Evolutionary conservation across 345 rosid genomes (phyloP).

Genomic region (Erysimum cheiranthoides): DNA sequence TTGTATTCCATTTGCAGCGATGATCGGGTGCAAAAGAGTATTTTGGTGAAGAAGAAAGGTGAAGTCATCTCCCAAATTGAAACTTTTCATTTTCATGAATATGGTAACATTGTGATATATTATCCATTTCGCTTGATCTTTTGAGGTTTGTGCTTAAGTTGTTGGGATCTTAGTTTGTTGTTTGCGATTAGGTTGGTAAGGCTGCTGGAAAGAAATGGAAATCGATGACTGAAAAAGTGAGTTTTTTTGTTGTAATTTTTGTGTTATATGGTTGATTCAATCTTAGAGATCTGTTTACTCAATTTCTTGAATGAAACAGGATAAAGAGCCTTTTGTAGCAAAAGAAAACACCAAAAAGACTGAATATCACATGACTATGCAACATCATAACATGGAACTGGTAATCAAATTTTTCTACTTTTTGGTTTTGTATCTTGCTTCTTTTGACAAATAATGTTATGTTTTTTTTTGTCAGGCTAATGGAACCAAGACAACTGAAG

Average conservation of each 20-base stretch:
- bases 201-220: slow-evolving; percentile 88
- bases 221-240: slow-evolving; percentile 62
- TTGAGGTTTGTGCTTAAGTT: too few species aligned
- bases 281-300: background rate
- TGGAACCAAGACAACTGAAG: slow-evolving; percentile 53
- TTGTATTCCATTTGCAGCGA: slow-evolving; percentile 7
- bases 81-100: slow-evolving; percentile 12
- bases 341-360: slow-evolving; percentile 64
- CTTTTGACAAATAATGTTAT: background rate
- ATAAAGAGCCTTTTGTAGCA: slow-evolving; percentile 65
- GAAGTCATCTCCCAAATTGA: slow-evolving; percentile 7
- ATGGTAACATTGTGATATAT: background rate
- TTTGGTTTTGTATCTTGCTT: background rate
- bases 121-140: slow-evolving; percentile 3
- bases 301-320: slow-evolving; percentile 45
- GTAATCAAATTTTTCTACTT: slow-evolving; percentile 36
- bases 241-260: slow-evolving; percentile 22
- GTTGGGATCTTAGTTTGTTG: slow-evolving; percentile 7
- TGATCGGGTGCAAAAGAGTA: slow-evolving; percentile 6
- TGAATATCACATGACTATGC: slow-evolving; percentile 63
- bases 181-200: slow-evolving; percentile 64
- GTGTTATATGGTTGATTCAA: background rate
- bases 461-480: slow-evolving; percentile 49
- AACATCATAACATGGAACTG: slow-evolving; percentile 63
- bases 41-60: slow-evolving; percentile 32